These are phyloP conservation scores for Tuber calosporum DNA, from an alignment of 495 filamentous ascomycete species.

Conservation along the genomic window DNA sequence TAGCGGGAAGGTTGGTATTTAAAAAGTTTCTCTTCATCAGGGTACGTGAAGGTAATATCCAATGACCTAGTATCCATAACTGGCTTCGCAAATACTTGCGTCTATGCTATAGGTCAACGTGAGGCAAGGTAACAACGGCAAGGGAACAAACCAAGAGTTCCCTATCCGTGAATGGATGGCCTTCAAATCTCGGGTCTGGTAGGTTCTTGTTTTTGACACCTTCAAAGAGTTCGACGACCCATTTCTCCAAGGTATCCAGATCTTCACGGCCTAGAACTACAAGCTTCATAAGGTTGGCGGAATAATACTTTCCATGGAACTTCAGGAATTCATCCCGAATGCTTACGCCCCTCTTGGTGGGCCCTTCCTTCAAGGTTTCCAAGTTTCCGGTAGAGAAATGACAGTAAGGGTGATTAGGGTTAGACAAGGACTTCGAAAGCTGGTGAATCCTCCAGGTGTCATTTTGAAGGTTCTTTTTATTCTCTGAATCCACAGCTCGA, in stretches of 20 bases:
- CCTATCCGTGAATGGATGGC: conserved; percentile 36
- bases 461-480: conserved; percentile 98
- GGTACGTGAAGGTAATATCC: conserved; percentile 79
- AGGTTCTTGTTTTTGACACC: conserved; percentile 79
- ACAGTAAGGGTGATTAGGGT: conserved; percentile 83
- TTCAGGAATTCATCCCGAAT: conserved; percentile 90
- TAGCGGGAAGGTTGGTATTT: conserved; percentile 83
- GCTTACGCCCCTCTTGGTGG: conserved; percentile 73
- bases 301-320: conserved; percentile 86
- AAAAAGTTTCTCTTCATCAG: conserved; percentile 78
- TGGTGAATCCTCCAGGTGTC: conserved; percentile 91
- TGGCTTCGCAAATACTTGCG: conserved; percentile 86
- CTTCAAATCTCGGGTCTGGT: conserved; percentile 42
- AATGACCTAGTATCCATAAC: conserved; percentile 87
- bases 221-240: conserved; percentile 82
- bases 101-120: conserved; percentile 57
- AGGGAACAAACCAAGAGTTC: conserved; percentile 36
- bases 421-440: conserved; percentile 82
- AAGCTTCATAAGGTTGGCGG: conserved; percentile 92
- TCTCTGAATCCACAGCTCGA: conserved; percentile 90
- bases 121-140: conserved; percentile 5
- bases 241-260: conserved; percentile 79
- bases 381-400: conserved; percentile 95
- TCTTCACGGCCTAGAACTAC: conserved; percentile 81
- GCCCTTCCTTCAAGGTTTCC: conserved; percentile 77